Percentiles rank a stretch among this genome's conserved stretches.
Evolutionary conservation across 805 yeast species (phyloP).

Genomic region (Candida gorgasii): DNA sequence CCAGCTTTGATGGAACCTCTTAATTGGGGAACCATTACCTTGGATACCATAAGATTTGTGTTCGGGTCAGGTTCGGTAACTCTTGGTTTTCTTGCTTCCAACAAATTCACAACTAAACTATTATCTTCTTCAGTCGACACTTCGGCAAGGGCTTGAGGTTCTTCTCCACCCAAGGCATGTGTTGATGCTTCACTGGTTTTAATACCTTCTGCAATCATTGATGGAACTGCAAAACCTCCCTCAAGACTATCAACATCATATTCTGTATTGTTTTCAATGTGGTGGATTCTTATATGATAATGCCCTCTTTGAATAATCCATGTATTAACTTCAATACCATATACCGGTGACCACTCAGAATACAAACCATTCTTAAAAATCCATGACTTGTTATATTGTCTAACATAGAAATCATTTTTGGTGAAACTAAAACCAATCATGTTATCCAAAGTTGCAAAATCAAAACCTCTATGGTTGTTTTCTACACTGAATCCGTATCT

Average conservation of each 20-base stretch:
- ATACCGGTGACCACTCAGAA: slow-evolving; percentile 13
- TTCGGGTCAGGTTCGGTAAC: slow-evolving; percentile 13
- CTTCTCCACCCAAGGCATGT: no score
- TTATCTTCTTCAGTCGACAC: background rate
- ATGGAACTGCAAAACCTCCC: slow-evolving; percentile 16
- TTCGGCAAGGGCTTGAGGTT: background rate
- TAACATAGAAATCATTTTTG: slow-evolving; percentile 9
- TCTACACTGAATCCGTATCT: slow-evolving; percentile 14
- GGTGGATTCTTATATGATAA: slow-evolving; percentile 14
- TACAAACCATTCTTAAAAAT: slow-evolving; percentile 8
- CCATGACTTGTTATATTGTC: slow-evolving; percentile 4
- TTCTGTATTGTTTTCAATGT: slow-evolving; percentile 11
- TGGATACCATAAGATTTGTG: slow-evolving; percentile 12
- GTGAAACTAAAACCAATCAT: slow-evolving; percentile 16
- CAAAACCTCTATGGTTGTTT: slow-evolving; percentile 10
- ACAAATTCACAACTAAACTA: slow-evolving; percentile 8
- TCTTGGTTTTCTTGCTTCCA: slow-evolving; percentile 8
- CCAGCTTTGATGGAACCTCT: slow-evolving; percentile 6
- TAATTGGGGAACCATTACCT: slow-evolving; percentile 13
- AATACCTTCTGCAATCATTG: slow-evolving; percentile 1
- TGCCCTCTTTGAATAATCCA: slow-evolving; percentile 12
- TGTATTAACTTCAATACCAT: slow-evolving; percentile 11
- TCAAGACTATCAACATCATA: slow-evolving; percentile 10
- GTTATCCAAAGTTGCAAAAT: slow-evolving; percentile 14
- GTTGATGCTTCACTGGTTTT: background rate